These are phyloP conservation scores for Candida sanyaensis DNA, from an alignment of 1,139 yeast species.

Conservation along the genomic window DNA sequence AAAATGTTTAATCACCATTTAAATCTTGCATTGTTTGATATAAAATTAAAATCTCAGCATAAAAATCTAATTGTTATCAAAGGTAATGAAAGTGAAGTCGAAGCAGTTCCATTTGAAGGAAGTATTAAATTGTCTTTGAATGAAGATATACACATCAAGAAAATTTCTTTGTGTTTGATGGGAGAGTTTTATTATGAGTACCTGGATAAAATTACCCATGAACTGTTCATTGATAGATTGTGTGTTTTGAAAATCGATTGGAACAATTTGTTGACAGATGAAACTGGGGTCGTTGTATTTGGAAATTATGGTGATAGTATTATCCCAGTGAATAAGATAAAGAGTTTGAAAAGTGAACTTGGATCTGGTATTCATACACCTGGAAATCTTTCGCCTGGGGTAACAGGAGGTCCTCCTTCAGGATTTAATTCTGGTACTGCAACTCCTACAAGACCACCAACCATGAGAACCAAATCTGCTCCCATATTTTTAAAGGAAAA, in stretches of 20 bases:
- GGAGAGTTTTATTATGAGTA: slow-evolving; percentile 62
- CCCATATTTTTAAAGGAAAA: slow-evolving; percentile 9
- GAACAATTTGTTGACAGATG: slow-evolving; percentile 55
- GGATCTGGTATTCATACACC: slow-evolving; percentile 18
- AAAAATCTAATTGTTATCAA: slow-evolving; percentile 54
- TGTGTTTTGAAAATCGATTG: slow-evolving; percentile 56
- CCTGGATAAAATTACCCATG: slow-evolving; percentile 41
- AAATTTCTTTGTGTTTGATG: slow-evolving; percentile 44
- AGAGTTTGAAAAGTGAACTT: slow-evolving; percentile 10
- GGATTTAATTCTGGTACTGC: slow-evolving; percentile 11
- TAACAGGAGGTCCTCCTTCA: slow-evolving; percentile 15
- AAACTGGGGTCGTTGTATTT: slow-evolving; percentile 45
- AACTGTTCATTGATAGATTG: slow-evolving; percentile 50
- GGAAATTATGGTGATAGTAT: slow-evolving; percentile 46
- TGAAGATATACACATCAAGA: slow-evolving; percentile 51
- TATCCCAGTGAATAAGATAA: slow-evolving; percentile 16
- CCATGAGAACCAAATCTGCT: slow-evolving; percentile 11
- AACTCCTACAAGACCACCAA: slow-evolving; percentile 12
- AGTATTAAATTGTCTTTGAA: slow-evolving; percentile 56
- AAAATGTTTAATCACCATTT: slow-evolving; percentile 27
- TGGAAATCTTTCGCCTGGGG: slow-evolving; percentile 9
- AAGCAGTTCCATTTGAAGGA: slow-evolving; percentile 55
- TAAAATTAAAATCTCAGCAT: slow-evolving; percentile 49
- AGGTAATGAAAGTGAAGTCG: slow-evolving; percentile 62
- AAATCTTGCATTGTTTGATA: slow-evolving; percentile 33